A percentile compares a stretch with the other conserved stretches of the same genome.
Evolutionary conservation across 2,329 filamentous ascomycete species (phyloP).

Genomic region (Exophiala xenobiotica): DNA sequence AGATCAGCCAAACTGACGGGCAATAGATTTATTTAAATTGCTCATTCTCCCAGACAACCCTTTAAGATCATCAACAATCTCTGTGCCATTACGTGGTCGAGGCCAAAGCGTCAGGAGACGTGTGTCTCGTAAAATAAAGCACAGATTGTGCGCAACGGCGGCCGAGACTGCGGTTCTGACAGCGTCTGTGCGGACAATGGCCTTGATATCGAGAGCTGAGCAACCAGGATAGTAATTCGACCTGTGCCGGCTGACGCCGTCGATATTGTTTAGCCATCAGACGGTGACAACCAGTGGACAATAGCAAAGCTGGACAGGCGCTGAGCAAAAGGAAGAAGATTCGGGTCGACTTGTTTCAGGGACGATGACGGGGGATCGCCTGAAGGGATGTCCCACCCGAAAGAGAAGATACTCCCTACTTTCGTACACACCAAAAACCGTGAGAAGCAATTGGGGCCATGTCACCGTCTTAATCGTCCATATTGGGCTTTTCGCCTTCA

Average conservation of each 20-base stretch:
- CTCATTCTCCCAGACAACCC: slow-evolving; percentile 15
- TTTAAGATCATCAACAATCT: slow-evolving; percentile 5
- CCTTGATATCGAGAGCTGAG: not conserved
- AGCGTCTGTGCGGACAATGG: slow-evolving; percentile 8
- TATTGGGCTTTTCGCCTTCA: not conserved
- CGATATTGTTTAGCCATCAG: too few relatives aligned
- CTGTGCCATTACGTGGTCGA: not conserved
- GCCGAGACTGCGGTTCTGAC: slow-evolving; percentile 5
- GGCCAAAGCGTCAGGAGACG: slow-evolving; percentile 6
- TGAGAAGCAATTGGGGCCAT: not conserved
- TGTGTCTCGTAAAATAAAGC: slow-evolving; percentile 6
- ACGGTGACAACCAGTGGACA: too few relatives aligned
- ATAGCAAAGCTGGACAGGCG: too few relatives aligned
- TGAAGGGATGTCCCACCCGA: too few relatives aligned
- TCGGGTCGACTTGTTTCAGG: too few relatives aligned
- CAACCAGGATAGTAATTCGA: not conserved
- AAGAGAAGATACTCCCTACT: too few relatives aligned
- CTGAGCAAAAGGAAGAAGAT: too few relatives aligned
- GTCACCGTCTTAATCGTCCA: not conserved
- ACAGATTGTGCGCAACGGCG: not conserved
- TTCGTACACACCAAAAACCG: too few relatives aligned
- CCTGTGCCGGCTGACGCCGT: not conserved
- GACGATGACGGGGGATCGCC: too few relatives aligned
- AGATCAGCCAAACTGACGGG: slow-evolving; percentile 1
- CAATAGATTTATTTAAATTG: slow-evolving; percentile 10